These are phyloP conservation scores for Ogataea pilisensis DNA, from an alignment of 805 yeast species.

Conservation along the genomic window DNA sequence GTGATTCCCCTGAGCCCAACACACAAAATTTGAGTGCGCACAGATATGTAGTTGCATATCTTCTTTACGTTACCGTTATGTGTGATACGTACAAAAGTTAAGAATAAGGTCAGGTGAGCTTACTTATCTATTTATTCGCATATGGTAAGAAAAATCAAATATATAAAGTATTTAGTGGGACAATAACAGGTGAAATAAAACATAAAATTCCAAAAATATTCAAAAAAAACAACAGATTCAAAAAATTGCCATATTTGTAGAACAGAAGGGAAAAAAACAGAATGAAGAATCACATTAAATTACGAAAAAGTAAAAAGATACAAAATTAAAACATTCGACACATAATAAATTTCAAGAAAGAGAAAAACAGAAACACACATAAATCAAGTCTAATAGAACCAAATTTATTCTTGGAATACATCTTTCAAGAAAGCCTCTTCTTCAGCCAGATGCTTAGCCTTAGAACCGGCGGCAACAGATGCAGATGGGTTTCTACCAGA, in stretches of 20 bases:
- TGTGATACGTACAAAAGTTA: too few relatives aligned
- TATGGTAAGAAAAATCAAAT: not conserved
- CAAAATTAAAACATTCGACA: not conserved
- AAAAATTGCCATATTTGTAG: not conserved
- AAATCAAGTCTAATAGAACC: too few relatives aligned
- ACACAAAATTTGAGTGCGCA: too few relatives aligned
- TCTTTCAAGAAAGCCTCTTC: slow-evolving; percentile 83
- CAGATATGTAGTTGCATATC: too few relatives aligned
- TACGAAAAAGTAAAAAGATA: not conserved
- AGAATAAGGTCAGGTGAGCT: too few relatives aligned
- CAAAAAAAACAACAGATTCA: not conserved
- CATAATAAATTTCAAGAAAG: not conserved
- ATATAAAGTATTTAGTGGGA: not conserved
- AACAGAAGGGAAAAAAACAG: not conserved
- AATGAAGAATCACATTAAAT: not conserved
- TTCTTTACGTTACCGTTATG: too few relatives aligned
- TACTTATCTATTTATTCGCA: not conserved
- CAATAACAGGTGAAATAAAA: slow-evolving; percentile 1
- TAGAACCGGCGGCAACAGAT: slow-evolving; percentile 96
- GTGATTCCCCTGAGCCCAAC: not conserved
- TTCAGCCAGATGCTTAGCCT: slow-evolving; percentile 81
- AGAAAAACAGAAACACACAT: not conserved
- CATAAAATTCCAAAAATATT: too few relatives aligned
- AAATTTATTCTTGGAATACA: slow-evolving; percentile 44
- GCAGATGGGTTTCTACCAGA: slow-evolving; percentile 99